Base-by-base conservation (phyloP, 441 rosid species). In the Aquilaria agallochum region DNA sequence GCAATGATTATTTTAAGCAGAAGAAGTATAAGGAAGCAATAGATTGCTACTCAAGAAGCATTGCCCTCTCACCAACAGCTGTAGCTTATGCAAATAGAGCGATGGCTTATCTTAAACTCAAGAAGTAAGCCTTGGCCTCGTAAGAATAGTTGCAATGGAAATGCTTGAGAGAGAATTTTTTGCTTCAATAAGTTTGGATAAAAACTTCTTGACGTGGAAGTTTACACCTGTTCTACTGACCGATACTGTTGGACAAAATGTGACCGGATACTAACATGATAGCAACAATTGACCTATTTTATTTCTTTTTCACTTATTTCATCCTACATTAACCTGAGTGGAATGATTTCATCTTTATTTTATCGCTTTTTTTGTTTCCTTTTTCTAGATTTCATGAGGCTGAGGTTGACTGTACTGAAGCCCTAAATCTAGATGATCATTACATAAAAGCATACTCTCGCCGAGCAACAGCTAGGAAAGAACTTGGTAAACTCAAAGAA, bases 321-420 rank as follows among this genome's bases (percentile, higher is more conserved):
- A 20, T 20, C 27, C 27, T 20, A 20, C 27, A 20, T 20, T 20
- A 20, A 20, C 27, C 27, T 20, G 27, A 20, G 27, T 20, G 1
- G 27, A 20, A 20, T 20, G 27, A 20, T 20, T 20, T 20, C 27
- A 20, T 20, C 27, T 20, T 20, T 20, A 20, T 20, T 36, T 36
- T 8, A 36, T 36, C 13, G 5, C 11, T 66, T 54, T 50, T 61
- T 53, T 46, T 46, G 12, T 67, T 54, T 45, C 46, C 68, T 51
- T 15, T 68, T 13, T 11, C 71, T 72, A 85, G 99, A 73, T 95
- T 80, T 72, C 83, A 64, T 66, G 92, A 87, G 74, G 96, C 96
- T 50, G 99, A 87, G 72, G 85, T 79, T 74, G 96, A 95, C 72
- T 89, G 99, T 72, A 81, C 99, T 31, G 99, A 95, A 85, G 91